Base-by-base conservation (phyloP, 495 filamentous ascomycete species). In the Penicillium turbatum region DNA sequence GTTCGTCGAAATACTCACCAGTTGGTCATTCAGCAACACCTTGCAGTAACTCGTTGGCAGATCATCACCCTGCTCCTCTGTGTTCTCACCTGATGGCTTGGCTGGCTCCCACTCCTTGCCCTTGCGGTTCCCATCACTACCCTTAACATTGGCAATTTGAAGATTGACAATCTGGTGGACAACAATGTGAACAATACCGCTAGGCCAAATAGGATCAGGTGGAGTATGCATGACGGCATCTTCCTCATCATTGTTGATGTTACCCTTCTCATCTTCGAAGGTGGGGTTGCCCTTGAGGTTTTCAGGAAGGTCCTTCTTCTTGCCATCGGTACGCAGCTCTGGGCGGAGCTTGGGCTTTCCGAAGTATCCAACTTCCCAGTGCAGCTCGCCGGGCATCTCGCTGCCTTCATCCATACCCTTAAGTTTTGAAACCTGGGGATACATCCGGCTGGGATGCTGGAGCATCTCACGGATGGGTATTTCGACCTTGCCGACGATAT, bases 321-420 rank as follows among this genome's bases (percentile, higher is more conserved):
- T 88, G 34, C 92, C 92, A 67, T 95, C 87, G 5, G 89, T 95
- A 7, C 88, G 76, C 35, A 97, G 74, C 24, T 89, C 91, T 30
- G 83, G 78, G 27, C 92, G 77, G 70, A 96, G 86, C 53, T 89
- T 81, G 4, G 92, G 88, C 73, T 96, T 96, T 49, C 83, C 83
- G 51, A 96, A 97, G 70, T 86, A 97, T 6, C 92, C 92, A 38
- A 97, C 90, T 66, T 96, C 92, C 92, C 92, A 97, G 66, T 92
- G 86, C 21, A 97, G 75, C 63, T 96, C 84, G 43, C 92, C 92
- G 0, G 92, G 92, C 92, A 97, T 97, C 49, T 81, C 81, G 57
- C 82, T 92, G 37, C 83, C 91, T 36, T 88, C 83, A 48, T 92
- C 86, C 64, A 92, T 79, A 9, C 91, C 91, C 12, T 79, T 72